Evolutionary conservation across 768 basidiomycete species (phyloP).

Genomic region (Rhodotorula toruloides): DNA sequence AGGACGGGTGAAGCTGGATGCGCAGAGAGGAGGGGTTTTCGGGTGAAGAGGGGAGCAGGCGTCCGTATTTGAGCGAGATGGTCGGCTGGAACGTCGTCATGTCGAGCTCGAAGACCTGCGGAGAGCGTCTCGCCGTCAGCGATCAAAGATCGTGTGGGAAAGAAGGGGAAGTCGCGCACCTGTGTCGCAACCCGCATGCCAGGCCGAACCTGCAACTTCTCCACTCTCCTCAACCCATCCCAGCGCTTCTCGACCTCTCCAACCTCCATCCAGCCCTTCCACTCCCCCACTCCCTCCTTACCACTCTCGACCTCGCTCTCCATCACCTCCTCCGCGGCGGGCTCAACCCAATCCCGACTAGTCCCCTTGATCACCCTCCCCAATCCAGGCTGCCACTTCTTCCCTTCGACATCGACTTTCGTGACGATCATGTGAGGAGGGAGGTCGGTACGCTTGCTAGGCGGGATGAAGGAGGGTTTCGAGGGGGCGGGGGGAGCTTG

Average conservation of each 20-base stretch:
- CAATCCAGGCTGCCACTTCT: conserved; percentile 33
- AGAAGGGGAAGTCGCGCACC: conserved; percentile 5
- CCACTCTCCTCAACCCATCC: neutral
- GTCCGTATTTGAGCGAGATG: conserved; percentile 37
- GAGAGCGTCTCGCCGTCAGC: no score
- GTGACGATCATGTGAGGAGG: conserved; percentile 40
- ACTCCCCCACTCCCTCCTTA: conserved; percentile 5
- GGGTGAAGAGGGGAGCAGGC: conserved; percentile 6
- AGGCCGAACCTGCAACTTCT: neutral
- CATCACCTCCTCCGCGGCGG: neutral
- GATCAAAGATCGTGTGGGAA: no score
- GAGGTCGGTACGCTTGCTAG: conserved; percentile 27
- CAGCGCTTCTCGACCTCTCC: conserved; percentile 12
- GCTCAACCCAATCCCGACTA: conserved; percentile 4
- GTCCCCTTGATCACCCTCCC: conserved; percentile 14
- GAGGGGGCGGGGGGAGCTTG: neutral
- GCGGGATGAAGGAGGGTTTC: conserved; percentile 1
- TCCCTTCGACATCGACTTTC: conserved; percentile 39
- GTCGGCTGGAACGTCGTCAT: conserved; percentile 28
- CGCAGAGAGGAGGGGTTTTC: neutral
- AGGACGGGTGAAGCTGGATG: conserved; percentile 33
- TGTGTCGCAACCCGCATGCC: conserved; percentile 25
- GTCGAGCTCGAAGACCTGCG: conserved; percentile 40
- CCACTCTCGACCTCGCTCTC: neutral
- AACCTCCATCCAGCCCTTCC: neutral